These are phyloP conservation scores for Amaranthus hypochondriacus DNA, from an alignment of 148 eudicot genomes.

Conservation along the genomic window DNA sequence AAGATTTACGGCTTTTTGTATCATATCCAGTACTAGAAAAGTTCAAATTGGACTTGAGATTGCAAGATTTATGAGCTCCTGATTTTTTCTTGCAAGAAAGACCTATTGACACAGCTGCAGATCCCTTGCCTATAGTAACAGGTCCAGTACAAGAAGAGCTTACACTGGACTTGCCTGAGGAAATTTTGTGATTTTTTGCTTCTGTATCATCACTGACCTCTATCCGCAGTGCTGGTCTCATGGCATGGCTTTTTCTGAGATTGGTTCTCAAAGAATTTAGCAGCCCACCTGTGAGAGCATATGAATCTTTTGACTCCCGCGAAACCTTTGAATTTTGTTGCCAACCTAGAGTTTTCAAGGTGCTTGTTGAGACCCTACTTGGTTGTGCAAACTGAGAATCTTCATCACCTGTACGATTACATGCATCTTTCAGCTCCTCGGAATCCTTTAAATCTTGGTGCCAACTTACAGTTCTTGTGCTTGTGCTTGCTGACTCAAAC, in stretches of 20 bases:
- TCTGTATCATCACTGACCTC: constrained; percentile 30
- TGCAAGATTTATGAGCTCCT: constrained; percentile 45
- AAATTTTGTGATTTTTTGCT: constrained; percentile 42
- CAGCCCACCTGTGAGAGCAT: constrained; percentile 33
- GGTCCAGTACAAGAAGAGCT: constrained; percentile 37
- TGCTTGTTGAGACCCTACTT: constrained; percentile 30
- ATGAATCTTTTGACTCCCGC: constrained; percentile 30
- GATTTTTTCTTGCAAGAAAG: constrained; percentile 15
- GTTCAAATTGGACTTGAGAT: constrained; percentile 57
- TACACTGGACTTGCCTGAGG: constrained; percentile 56
- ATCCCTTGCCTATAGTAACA: constrained; percentile 12
- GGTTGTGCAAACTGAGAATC: neutral
- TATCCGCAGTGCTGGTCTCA: constrained; percentile 47
- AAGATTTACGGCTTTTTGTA: constrained; percentile 44
- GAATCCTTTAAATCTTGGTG: constrained; percentile 3
- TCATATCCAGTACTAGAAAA: constrained; percentile 35
- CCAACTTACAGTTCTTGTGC: constrained; percentile 28
- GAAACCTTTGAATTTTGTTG: constrained; percentile 24
- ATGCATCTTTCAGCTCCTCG: neutral
- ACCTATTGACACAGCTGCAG: neutral
- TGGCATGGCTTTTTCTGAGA: constrained; percentile 50
- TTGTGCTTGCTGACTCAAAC: constrained; percentile 21
- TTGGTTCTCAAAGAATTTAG: constrained; percentile 35
- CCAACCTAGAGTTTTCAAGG: constrained; percentile 35
- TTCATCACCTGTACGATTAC: constrained; percentile 22